phyloP scores from a whole-genome alignment of 2,329 filamentous ascomycete genomes.

The Monosporascus sp. region DNA sequence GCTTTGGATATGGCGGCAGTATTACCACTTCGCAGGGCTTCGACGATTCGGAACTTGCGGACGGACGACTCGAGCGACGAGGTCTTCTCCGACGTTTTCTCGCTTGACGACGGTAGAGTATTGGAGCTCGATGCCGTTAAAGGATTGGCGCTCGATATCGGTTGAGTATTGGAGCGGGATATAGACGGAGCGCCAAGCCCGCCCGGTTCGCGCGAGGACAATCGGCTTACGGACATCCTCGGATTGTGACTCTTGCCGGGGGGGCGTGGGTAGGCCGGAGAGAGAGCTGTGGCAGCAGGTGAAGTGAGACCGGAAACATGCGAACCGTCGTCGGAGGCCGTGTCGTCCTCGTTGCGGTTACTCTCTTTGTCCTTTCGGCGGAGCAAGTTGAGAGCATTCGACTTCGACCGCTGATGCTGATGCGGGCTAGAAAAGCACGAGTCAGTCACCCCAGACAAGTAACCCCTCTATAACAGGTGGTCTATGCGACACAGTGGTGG shows the following conservation, averaged over 20 bases:
- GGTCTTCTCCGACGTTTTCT: constrained; percentile 31
- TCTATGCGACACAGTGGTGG: no score
- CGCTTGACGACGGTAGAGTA: neutral
- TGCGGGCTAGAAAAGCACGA: constrained; percentile 15
- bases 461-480: no score
- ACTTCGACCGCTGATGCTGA: constrained; percentile 50
- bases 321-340: constrained; percentile 42
- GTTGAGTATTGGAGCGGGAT: constrained; percentile 13
- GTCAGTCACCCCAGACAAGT: constrained; percentile 5
- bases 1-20: constrained; percentile 84
- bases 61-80: constrained; percentile 84
- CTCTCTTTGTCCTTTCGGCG: constrained; percentile 40
- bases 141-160: constrained; percentile 10
- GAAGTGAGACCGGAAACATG: constrained; percentile 29
- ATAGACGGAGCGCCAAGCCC: constrained; percentile 5
- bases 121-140: constrained; percentile 12
- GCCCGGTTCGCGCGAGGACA: constrained; percentile 27
- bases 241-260: constrained; percentile 38
- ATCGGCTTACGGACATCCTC: constrained; percentile 42
- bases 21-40: constrained; percentile 85
- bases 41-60: constrained; percentile 88
- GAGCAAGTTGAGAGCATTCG: constrained; percentile 47
- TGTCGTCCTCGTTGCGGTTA: constrained; percentile 44
- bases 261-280: constrained; percentile 27
- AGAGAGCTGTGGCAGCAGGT: constrained; percentile 24